Percentiles rank a stretch among this genome's conserved stretches.
These are phyloP conservation scores for Lepraria neglecta DNA, from an alignment of 495 filamentous ascomycete species.

Conservation along the genomic window DNA sequence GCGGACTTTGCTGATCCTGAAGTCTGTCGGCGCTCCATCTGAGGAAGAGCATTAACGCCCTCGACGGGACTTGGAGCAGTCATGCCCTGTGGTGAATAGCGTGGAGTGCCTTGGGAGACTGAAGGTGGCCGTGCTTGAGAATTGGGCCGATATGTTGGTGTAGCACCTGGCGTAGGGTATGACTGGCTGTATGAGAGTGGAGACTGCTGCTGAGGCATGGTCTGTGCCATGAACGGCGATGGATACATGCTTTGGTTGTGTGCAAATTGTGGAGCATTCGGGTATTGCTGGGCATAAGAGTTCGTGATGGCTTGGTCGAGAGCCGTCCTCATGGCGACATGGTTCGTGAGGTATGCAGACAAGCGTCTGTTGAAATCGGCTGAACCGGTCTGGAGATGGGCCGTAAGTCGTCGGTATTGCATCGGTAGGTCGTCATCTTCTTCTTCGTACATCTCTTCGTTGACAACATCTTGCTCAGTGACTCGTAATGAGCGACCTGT, in stretches of 20 bases:
- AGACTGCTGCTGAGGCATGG: constrained; percentile 32
- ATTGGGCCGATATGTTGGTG: constrained; percentile 27
- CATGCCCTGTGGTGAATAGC: constrained; percentile 22
- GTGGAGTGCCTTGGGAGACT: constrained; percentile 27
- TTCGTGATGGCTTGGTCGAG: constrained; percentile 45
- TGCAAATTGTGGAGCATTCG: constrained; percentile 37
- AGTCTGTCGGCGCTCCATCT: constrained; percentile 33
- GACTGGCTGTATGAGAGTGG: constrained; percentile 34
- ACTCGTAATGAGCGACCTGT: constrained; percentile 81
- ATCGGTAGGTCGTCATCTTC: constrained; percentile 61
- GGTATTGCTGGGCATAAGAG: constrained; percentile 42
- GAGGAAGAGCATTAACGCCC: constrained; percentile 8
- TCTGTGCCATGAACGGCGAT: constrained; percentile 36
- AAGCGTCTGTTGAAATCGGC: constrained; percentile 52
- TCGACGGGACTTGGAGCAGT: constrained; percentile 28
- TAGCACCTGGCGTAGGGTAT: constrained; percentile 31
- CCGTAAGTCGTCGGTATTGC: constrained; percentile 50
- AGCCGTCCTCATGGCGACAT: constrained; percentile 51
- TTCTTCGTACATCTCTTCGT: constrained; percentile 97
- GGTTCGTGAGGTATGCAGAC: constrained; percentile 52
- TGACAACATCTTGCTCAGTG: constrained; percentile 79
- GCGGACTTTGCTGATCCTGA: constrained; percentile 33
- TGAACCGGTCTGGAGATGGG: constrained; percentile 48
- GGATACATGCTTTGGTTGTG: constrained; percentile 38
- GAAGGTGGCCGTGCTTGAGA: constrained; percentile 38